Percentiles rank a stretch among this genome's conserved stretches.
Evolutionary conservation across 768 basidiomycete species (phyloP).

Genomic region (Xanthoconium stramineum): DNA sequence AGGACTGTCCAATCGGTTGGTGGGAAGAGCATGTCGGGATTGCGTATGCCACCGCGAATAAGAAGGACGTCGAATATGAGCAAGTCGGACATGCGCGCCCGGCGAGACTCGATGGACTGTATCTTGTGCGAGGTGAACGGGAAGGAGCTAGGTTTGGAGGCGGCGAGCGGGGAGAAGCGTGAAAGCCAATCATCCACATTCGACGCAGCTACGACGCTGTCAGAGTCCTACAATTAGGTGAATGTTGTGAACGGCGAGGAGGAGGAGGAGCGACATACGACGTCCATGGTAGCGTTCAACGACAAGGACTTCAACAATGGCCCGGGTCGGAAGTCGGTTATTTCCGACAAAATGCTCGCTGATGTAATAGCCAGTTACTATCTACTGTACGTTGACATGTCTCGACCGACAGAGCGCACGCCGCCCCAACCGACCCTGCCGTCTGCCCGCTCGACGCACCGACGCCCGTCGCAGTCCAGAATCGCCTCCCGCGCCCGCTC

Average conservation of each 20-base stretch:
- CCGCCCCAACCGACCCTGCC: constrained; percentile 25
- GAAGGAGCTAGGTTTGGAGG: constrained; percentile 39
- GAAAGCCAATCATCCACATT: constrained; percentile 25
- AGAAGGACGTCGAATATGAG: constrained; percentile 77
- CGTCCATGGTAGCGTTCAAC: constrained; percentile 22
- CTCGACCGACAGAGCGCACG: not conserved
- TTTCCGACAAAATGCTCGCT: constrained; percentile 8
- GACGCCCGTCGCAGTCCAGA: constrained; percentile 24
- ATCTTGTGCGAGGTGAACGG: constrained; percentile 55
- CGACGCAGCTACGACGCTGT: not conserved
- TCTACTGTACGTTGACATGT: too few species aligned
- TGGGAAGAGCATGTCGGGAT: constrained; percentile 64
- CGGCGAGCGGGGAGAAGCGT: constrained; percentile 45
- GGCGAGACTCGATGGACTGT: constrained; percentile 59
- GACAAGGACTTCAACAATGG: constrained; percentile 10
- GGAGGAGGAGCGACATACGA: constrained; percentile 19
- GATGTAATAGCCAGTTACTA: constrained; percentile 1
- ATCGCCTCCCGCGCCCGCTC: constrained; percentile 16
- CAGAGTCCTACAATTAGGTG: constrained; percentile 16
- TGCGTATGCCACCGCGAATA: constrained; percentile 55
- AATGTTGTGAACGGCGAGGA: not conserved
- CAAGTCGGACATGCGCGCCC: constrained; percentile 56
- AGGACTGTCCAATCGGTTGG: constrained; percentile 56
- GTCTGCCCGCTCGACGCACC: constrained; percentile 17
- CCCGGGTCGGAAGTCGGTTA: constrained; percentile 12